phyloP scores from a whole-genome alignment of 768 basidiomycete genomes.

The Sporobolomyces phaffii region DNA sequence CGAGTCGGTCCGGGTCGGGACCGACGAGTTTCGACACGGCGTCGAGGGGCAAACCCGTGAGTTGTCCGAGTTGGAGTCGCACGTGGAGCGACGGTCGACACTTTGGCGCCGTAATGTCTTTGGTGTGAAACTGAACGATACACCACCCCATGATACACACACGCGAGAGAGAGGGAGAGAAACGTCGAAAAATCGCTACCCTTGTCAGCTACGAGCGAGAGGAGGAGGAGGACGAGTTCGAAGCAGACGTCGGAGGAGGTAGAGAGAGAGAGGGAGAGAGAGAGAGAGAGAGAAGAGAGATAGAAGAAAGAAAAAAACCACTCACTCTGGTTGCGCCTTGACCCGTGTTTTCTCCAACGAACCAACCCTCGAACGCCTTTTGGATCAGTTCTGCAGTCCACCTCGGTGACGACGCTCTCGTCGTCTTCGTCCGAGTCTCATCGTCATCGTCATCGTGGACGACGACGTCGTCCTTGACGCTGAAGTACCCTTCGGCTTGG shows the following conservation, averaged over 20 bases:
- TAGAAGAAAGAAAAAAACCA: neutral
- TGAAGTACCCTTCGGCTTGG: constrained; percentile 9
- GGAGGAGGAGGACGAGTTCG: too few species aligned
- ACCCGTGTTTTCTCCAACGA: constrained; percentile 12
- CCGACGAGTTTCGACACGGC: neutral
- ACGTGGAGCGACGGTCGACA: neutral
- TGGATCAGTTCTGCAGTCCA: neutral
- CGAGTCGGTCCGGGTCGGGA: too few species aligned
- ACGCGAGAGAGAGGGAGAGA: neutral
- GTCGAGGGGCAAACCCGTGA: neutral
- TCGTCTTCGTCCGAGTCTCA: neutral
- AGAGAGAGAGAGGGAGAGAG: neutral
- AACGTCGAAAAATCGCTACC: too few species aligned
- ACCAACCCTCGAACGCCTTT: constrained; percentile 6
- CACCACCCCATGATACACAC: too few species aligned
- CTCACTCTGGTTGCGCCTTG: constrained; percentile 16
- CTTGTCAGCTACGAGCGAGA: too few species aligned
- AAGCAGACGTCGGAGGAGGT: too few species aligned
- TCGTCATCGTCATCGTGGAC: neutral
- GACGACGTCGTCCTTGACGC: neutral
- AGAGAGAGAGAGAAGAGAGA: neutral
- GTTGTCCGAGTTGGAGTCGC: constrained; percentile 23
- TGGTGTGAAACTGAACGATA: constrained; percentile 27
- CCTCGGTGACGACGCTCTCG: neutral
- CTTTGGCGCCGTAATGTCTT: neutral